Percentiles rank a stretch among this genome's conserved stretches.
These are phyloP conservation scores for Entonaema liquescens DNA, from an alignment of 495 filamentous ascomycete genomes.

Conservation along the genomic window DNA sequence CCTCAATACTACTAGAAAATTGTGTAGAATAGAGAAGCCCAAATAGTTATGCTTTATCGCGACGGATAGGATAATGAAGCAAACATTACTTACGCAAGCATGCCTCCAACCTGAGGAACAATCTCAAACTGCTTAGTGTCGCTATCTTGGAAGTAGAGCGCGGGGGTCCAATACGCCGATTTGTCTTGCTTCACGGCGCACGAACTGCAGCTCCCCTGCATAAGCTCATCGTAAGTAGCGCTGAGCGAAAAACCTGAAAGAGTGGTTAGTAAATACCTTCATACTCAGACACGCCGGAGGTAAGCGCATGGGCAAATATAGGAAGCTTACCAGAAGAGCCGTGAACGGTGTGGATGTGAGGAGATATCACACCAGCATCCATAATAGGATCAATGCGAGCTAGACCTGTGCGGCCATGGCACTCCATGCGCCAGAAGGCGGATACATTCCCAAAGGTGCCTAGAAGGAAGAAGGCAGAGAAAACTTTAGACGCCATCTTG, in stretches of 20 bases:
- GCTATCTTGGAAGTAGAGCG: constrained; percentile 68
- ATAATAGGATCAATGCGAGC: constrained; percentile 79
- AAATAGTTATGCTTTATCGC: not conserved
- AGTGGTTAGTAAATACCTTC: constrained; percentile 5
- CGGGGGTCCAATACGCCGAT: constrained; percentile 75
- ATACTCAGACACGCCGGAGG: not conserved
- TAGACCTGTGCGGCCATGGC: constrained; percentile 70
- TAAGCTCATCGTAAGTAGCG: constrained; percentile 59
- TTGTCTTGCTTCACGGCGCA: constrained; percentile 71
- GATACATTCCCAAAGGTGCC: constrained; percentile 48
- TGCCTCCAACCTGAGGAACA: constrained; percentile 66
- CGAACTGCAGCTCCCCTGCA: constrained; percentile 66
- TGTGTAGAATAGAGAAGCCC: not conserved
- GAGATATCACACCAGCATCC: constrained; percentile 61
- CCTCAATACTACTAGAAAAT: not conserved
- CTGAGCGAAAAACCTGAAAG: constrained; percentile 57
- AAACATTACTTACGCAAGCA: constrained; percentile 63
- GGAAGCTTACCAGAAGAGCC: constrained; percentile 66
- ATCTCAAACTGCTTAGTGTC: constrained; percentile 52
- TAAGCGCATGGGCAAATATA: not conserved
- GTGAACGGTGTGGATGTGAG: constrained; percentile 77
- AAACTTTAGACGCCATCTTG: constrained; percentile 45
- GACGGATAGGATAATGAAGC: not conserved
- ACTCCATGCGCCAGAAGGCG: constrained; percentile 92
- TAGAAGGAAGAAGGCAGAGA: constrained; percentile 45